Base-by-base conservation (phyloP, 768 basidiomycete genomes). In the Tylopilus rubrobrunneus region DNA sequence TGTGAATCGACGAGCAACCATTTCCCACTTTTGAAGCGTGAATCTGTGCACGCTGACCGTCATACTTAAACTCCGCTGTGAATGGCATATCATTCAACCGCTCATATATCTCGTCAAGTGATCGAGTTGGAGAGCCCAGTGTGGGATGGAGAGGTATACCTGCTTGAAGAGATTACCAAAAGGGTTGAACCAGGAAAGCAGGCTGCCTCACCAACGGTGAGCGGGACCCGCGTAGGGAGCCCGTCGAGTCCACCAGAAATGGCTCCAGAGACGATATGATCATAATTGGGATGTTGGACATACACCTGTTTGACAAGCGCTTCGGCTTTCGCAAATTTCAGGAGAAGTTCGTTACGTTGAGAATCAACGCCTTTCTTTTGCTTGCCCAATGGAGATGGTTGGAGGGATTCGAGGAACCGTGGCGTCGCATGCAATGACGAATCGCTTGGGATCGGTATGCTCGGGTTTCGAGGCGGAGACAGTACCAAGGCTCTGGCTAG, bases 11-110 rank as follows among this genome's bases (percentile, higher is more conserved):
- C 29, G 64, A 49, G 11, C 64, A 60, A 4, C 67, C 61, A 14
- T 63, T 64, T 56, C 57, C 67, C 41, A 49, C 63, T 45, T 52
- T 58, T 51, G 57, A 53, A 12, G 77, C 86, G 65, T 90, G 88
- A n/a, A 89, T 84, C 68, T 91, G 90, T 19, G 86, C 90, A 46
- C 87, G 79, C 63, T 91, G 88, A 19, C 87, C 94, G 61, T 97
- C 94, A 62, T 94, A 89, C 70, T 96, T 97, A 66, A 89, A 89
- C 72, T 97, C 94, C 31, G 91, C 88, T 15, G 82, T 78, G 70
- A 94, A 97, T 10, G 85, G 79, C 31, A 82, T 72, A 31, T 77
- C 74, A 21, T 78, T 79, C 19, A 92, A 72, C 7, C 85, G 78
- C 43, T 82, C 79, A 63, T 90, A 93, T n/a, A 95, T 82, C 60